Percentiles rank a stretch among this genome's conserved stretches.
Conservation (phyloP, 176 grass and related monocot genomes). For the Panicum miliaceum region DNA sequence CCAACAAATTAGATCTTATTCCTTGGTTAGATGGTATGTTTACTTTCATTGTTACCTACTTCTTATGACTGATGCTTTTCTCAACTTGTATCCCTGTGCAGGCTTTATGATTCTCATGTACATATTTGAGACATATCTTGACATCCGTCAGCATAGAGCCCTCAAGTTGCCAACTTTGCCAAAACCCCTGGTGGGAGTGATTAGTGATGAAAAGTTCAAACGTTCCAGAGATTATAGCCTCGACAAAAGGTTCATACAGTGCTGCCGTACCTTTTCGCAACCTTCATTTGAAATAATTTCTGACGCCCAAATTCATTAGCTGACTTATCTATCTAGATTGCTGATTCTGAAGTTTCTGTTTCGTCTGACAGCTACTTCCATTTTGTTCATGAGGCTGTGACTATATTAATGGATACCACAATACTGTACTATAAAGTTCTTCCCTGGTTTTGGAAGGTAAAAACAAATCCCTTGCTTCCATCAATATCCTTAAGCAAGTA, state of each 20-base stretch:
- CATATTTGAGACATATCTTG: constrained; percentile 95
- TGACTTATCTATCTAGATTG: neutral
- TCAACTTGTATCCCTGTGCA: constrained; percentile 45
- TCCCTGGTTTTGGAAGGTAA: constrained; percentile 99
- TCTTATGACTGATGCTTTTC: constrained; percentile 4
- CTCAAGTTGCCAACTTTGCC: constrained; percentile 75
- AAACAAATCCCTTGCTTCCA: constrained; percentile 30
- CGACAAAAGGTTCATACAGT: constrained; percentile 77
- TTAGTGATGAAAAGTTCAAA: constrained; percentile 87
- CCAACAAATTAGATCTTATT: constrained; percentile 12
- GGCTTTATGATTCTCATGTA: constrained; percentile 97
- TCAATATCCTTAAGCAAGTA: constrained; percentile 10
- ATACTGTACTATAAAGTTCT: constrained; percentile 88
- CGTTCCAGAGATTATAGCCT: constrained; percentile 88
- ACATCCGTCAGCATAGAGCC: constrained; percentile 81
- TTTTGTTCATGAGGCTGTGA: constrained; percentile 82
- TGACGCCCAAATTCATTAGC: constrained; percentile 11
- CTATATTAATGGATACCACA: constrained; percentile 86
- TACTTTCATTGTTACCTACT: constrained; percentile 7
- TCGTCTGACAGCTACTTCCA: constrained; percentile 73
- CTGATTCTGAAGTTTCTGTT: constrained; percentile 17
- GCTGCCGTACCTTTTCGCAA: constrained; percentile 9
- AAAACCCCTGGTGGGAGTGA: constrained; percentile 74
- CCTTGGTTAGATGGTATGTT: constrained; percentile 2
- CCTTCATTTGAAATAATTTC: constrained; percentile 13